Conservation (phyloP, 176 grass and related monocot species). For the Carex cristatella region DNA sequence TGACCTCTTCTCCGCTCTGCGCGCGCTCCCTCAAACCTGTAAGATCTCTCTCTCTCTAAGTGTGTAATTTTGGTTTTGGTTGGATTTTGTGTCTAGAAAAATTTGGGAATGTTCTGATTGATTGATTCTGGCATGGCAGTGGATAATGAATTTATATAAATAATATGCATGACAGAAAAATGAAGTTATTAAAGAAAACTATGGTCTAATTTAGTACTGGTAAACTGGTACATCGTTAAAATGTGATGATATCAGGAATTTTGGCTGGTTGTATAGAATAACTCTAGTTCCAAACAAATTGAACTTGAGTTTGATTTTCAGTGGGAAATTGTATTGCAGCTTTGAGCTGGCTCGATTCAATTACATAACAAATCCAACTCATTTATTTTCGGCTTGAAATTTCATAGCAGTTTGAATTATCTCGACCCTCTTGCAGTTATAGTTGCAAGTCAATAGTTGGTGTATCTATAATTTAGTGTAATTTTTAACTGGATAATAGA, state of each 20-base stretch:
- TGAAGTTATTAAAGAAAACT: not conserved
- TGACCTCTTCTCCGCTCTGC: too few species aligned
- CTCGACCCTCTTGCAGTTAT: not conserved
- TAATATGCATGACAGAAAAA: not conserved
- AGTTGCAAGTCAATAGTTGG: too few species aligned
- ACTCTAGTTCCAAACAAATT: not conserved
- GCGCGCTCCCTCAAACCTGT: not conserved
- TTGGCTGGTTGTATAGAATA: not conserved
- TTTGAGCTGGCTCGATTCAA: not conserved
- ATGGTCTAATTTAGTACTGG: not conserved
- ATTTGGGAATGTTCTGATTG: not conserved
- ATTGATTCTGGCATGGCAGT: not conserved
- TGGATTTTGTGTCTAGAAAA: not conserved
- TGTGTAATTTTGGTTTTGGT: not conserved
- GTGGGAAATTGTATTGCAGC: not conserved
- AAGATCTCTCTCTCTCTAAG: not conserved
- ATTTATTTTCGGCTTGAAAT: not conserved
- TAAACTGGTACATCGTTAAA: not conserved
- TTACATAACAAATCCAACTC: too few species aligned
- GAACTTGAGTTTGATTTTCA: not conserved
- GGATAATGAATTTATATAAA: not conserved
- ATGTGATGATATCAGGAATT: not conserved
- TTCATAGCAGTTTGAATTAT: not conserved
- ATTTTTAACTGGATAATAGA: not conserved
- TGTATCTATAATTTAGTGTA: not conserved